Evolutionary conservation across 306 rosid species (phyloP).

Genomic region (Morella rubra): DNA sequence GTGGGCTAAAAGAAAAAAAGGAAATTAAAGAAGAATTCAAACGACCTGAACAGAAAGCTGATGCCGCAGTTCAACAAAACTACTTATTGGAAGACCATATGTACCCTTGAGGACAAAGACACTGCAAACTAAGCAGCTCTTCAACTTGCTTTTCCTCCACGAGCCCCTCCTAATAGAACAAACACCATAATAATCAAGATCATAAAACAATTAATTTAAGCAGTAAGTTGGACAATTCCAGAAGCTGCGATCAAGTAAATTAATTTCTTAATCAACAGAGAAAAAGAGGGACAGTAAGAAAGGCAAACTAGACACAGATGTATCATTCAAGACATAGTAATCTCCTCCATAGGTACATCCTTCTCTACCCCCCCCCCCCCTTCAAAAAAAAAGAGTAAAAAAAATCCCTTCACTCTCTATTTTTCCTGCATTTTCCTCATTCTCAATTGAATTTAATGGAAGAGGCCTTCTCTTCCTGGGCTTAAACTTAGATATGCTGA

Average conservation of each 20-base stretch:
- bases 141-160: conserved; percentile 52
- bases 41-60: conserved; percentile 28
- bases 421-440: not conserved
- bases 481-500: not conserved
- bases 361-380: not conserved
- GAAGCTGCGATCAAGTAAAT: not conserved
- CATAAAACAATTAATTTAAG: conserved; percentile 6
- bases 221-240: conserved; percentile 11
- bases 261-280: not conserved
- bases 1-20: conserved; percentile 29
- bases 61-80: conserved; percentile 42
- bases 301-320: not conserved
- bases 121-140: conserved; percentile 20
- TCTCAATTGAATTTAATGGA: not conserved
- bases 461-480: not conserved
- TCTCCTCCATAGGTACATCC: not conserved
- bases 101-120: conserved; percentile 34
- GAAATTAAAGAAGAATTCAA: conserved; percentile 1
- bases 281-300: conserved; percentile 6
- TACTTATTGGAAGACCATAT: conserved; percentile 45
- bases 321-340: not conserved
- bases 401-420: too few relatives aligned
- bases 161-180: conserved; percentile 52
- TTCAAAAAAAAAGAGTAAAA: too few relatives aligned
- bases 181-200: conserved; percentile 26